Conservation (phyloP, 2,329 filamentous ascomycete species). For the Colletotrichum sp. region DNA sequence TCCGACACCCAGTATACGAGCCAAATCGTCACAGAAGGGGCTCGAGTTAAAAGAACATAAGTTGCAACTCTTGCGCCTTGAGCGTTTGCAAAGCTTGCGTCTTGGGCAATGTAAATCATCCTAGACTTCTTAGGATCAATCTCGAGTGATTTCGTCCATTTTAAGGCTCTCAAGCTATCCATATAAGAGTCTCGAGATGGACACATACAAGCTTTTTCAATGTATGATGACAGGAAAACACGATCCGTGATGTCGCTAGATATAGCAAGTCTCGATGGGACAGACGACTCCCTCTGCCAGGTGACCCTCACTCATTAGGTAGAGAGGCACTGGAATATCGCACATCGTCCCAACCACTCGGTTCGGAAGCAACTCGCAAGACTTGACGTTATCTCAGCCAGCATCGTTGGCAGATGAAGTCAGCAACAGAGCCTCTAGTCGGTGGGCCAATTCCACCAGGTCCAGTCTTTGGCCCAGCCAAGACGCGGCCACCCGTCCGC, state of each 20-base stretch:
- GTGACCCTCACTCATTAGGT: not conserved
- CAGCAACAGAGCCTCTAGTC: not conserved
- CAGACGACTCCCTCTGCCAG: too few species aligned
- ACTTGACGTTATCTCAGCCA: not conserved
- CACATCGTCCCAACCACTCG: not conserved
- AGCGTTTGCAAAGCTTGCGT: not conserved
- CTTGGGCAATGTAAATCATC: not conserved
- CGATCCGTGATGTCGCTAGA: not conserved
- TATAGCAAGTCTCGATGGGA: not conserved
- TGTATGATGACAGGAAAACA: not conserved
- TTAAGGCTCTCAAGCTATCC: not conserved
- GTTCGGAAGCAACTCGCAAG: not conserved
- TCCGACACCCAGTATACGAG: not conserved
- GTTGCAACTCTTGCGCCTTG: not conserved
- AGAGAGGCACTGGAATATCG: not conserved
- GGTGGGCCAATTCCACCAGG: not conserved
- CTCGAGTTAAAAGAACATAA: not conserved
- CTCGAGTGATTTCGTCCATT: not conserved
- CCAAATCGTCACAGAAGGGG: not conserved
- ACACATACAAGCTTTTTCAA: not conserved
- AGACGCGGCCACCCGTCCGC: constrained; percentile 1
- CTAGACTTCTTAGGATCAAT: not conserved
- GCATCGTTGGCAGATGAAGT: not conserved
- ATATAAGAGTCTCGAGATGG: not conserved
- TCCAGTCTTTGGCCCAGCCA: not conserved